phyloP scores from a whole-genome alignment of 768 basidiomycete species.

The Galerina marginata region DNA sequence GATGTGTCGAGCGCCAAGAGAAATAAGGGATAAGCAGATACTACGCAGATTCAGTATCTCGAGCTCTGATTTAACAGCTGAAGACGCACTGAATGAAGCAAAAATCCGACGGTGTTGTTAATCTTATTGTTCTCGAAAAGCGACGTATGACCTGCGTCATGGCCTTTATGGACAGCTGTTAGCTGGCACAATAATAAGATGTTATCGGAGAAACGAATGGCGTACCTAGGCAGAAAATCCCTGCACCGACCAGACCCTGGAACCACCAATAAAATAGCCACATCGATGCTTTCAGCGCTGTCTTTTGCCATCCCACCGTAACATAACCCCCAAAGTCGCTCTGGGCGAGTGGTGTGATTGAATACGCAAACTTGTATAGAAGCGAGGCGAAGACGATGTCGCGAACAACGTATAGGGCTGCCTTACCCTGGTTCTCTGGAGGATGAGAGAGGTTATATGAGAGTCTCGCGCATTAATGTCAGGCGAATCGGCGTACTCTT shows the following conservation, averaged over 20 bases:
- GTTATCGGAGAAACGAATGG: neutral
- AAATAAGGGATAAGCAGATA: slow-evolving; percentile 61
- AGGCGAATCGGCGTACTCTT: slow-evolving; percentile 34
- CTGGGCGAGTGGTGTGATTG: slow-evolving; percentile 46
- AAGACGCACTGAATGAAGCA: slow-evolving; percentile 46
- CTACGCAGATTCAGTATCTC: slow-evolving; percentile 30
- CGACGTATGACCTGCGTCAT: slow-evolving; percentile 52
- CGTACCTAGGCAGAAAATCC: slow-evolving; percentile 58
- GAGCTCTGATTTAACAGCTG: neutral
- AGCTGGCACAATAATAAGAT: neutral
- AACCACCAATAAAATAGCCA: slow-evolving; percentile 58
- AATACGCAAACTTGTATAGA: slow-evolving; percentile 49
- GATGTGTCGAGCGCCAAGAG: slow-evolving; percentile 73
- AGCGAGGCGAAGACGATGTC: slow-evolving; percentile 47
- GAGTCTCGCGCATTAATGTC: too few species aligned
- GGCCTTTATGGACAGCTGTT: slow-evolving; percentile 30
- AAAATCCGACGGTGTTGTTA: slow-evolving; percentile 54
- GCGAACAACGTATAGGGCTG: slow-evolving; percentile 48
- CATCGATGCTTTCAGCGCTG: slow-evolving; percentile 35
- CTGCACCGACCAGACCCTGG: slow-evolving; percentile 56
- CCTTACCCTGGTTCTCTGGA: slow-evolving; percentile 42
- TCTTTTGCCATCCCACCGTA: slow-evolving; percentile 34
- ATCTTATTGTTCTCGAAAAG: slow-evolving; percentile 40
- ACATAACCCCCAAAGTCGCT: slow-evolving; percentile 45
- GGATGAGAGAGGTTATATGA: neutral